These are phyloP conservation scores for Aphanoascus verrucosus DNA, from an alignment of 2,329 filamentous ascomycete species.

Conservation along the genomic window DNA sequence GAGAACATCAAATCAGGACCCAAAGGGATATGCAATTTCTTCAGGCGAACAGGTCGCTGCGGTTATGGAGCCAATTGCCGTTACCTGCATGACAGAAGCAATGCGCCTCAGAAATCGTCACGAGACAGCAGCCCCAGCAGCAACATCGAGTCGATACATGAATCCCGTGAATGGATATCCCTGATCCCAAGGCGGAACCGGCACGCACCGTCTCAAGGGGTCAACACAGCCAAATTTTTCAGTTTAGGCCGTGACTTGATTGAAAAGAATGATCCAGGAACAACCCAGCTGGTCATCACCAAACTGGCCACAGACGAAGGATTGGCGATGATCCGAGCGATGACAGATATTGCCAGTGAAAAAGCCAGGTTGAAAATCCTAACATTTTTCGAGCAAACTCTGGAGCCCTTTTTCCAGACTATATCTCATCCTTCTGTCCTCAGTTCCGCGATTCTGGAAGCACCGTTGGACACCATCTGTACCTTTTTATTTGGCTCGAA, in stretches of 20 bases:
- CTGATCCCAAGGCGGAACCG: not conserved
- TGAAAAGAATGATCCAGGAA: conserved; percentile 19
- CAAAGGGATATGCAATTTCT: not conserved
- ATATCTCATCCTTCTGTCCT: conserved; percentile 35
- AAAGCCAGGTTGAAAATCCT: conserved; percentile 17
- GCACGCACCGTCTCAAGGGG: not conserved
- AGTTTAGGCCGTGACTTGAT: conserved; percentile 16
- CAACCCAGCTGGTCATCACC: conserved; percentile 23
- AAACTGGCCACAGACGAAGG: conserved; percentile 24
- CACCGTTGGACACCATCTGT: conserved; percentile 35
- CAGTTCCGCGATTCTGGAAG: conserved; percentile 35
- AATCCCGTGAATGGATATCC: not conserved
- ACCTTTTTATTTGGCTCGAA: conserved; percentile 36
- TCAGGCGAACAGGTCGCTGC: not conserved
- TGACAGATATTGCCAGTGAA: conserved; percentile 18
- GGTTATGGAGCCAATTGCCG: not conserved
- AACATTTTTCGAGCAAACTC: conserved; percentile 22
- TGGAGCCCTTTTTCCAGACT: conserved; percentile 31
- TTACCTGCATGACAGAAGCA: not conserved
- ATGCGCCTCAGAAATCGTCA: not conserved
- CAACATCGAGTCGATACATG: not conserved
- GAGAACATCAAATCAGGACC: not conserved
- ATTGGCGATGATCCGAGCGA: conserved; percentile 22
- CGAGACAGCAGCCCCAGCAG: not conserved
- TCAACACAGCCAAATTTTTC: conserved; percentile 19